These are phyloP conservation scores for Apiotrichum montevideense DNA, from an alignment of 1,284 basidiomycete genomes.

Conservation along the genomic window DNA sequence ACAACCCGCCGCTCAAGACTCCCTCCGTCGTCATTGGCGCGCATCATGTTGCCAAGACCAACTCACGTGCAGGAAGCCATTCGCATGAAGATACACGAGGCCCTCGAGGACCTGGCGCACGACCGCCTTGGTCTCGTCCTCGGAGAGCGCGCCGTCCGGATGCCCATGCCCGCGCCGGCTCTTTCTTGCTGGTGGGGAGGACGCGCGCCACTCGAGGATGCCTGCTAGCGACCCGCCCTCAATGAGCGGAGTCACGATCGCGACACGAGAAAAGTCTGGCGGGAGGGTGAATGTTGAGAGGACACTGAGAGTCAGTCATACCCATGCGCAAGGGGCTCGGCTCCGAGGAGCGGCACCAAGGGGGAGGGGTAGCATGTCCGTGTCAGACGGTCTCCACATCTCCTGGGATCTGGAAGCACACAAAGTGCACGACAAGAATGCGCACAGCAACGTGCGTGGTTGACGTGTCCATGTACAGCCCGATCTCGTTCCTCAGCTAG, in stretches of 20 bases:
- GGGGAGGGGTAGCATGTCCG: too few species aligned
- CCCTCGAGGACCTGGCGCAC: slow-evolving; percentile 80
- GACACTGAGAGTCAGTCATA: slow-evolving; percentile 21
- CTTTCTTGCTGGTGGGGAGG: not conserved
- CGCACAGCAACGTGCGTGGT: too few species aligned
- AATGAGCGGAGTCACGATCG: slow-evolving; percentile 39
- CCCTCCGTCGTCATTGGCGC: too few species aligned
- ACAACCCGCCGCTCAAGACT: too few species aligned
- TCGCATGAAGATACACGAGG: slow-evolving; percentile 79
- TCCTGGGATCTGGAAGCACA: too few species aligned
- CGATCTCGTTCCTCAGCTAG: too few species aligned
- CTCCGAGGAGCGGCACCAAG: too few species aligned
- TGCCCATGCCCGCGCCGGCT: not conserved
- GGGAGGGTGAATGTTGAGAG: slow-evolving; percentile 39
- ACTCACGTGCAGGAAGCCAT: slow-evolving; percentile 71
- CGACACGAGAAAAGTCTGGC: slow-evolving; percentile 35
- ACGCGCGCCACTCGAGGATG: slow-evolving; percentile 34
- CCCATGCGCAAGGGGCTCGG: not conserved
- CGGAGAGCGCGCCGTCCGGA: slow-evolving; percentile 15
- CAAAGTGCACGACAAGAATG: too few species aligned
- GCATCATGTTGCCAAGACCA: not conserved
- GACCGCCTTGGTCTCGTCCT: slow-evolving; percentile 41
- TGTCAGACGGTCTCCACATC: too few species aligned
- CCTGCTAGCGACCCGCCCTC: slow-evolving; percentile 37
- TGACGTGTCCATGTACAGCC: too few species aligned